These are phyloP conservation scores for Epicoccum nigrum DNA, from an alignment of 2,329 filamentous ascomycete genomes.

Conservation along the genomic window DNA sequence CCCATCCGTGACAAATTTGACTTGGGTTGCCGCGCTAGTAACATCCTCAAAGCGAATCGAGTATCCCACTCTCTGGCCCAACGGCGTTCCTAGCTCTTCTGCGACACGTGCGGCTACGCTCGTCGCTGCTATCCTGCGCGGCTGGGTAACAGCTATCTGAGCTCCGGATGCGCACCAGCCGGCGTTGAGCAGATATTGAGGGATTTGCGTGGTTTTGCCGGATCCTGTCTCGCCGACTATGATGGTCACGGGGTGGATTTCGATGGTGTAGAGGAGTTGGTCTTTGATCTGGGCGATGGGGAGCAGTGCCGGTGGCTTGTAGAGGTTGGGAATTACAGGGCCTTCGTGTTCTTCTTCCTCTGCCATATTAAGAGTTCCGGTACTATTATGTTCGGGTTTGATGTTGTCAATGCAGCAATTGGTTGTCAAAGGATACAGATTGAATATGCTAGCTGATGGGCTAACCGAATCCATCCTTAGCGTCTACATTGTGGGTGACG, in stretches of 20 bases:
- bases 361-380: constrained; percentile 28
- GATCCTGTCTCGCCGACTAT: constrained; percentile 93
- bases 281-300: constrained; percentile 86
- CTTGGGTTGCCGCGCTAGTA: constrained; percentile 80
- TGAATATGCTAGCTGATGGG: no score
- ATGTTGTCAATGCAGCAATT: neutral
- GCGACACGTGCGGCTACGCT: constrained; percentile 88
- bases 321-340: constrained; percentile 75
- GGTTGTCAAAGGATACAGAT: neutral
- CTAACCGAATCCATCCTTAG: no score
- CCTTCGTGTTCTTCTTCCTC: constrained; percentile 52
- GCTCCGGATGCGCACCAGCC: constrained; percentile 89
- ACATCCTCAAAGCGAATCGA: constrained; percentile 92
- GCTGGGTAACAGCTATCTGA: constrained; percentile 88
- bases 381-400: neutral
- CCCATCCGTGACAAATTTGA: constrained; percentile 96
- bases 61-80: constrained; percentile 88
- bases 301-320: constrained; percentile 82
- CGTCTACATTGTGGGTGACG: no score
- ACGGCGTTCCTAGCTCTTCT: constrained; percentile 81
- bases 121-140: constrained; percentile 86
- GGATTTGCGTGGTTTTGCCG: constrained; percentile 84
- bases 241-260: constrained; percentile 83
- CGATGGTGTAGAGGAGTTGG: constrained; percentile 81
- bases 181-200: constrained; percentile 84